phyloP scores from a whole-genome alignment of 345 rosid species.

The Corchorus capsularis region DNA sequence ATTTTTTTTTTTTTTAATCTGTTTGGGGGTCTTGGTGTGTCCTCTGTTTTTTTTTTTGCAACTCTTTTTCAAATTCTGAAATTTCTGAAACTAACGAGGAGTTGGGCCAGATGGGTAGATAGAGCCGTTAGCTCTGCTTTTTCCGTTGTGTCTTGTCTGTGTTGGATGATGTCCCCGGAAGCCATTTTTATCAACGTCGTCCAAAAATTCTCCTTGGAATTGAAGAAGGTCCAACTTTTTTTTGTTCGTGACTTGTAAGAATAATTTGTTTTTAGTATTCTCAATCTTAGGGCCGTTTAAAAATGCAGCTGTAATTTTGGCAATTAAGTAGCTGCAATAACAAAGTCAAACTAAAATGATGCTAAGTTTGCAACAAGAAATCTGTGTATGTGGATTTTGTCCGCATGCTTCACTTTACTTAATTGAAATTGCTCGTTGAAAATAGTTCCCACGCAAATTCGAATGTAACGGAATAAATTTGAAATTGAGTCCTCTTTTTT shows the following conservation, averaged over 20 bases:
- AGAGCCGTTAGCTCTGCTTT: too few relatives aligned
- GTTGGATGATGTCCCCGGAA: neutral
- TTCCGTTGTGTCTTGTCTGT: neutral
- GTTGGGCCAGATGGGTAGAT: too few relatives aligned
- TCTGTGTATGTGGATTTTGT: neutral
- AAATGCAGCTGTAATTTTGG: neutral
- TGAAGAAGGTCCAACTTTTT: neutral
- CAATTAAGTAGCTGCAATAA: neutral
- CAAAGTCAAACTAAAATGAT: neutral
- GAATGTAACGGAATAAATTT: neutral
- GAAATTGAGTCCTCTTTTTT: too few relatives aligned
- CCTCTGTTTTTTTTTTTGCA: neutral
- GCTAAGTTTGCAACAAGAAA: conserved; percentile 1
- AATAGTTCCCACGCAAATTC: neutral
- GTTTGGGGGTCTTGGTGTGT: too few relatives aligned
- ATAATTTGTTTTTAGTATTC: neutral
- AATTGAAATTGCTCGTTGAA: neutral
- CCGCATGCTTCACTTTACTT: neutral
- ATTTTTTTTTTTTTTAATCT: too few relatives aligned
- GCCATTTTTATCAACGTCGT: neutral
- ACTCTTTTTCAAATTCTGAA: neutral
- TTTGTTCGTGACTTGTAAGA: neutral
- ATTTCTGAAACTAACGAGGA: neutral
- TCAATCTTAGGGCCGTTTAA: neutral
- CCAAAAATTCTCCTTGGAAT: conserved; percentile 3